These are phyloP conservation scores for Suillus spraguei DNA, from an alignment of 768 basidiomycete species.

Conservation along the genomic window DNA sequence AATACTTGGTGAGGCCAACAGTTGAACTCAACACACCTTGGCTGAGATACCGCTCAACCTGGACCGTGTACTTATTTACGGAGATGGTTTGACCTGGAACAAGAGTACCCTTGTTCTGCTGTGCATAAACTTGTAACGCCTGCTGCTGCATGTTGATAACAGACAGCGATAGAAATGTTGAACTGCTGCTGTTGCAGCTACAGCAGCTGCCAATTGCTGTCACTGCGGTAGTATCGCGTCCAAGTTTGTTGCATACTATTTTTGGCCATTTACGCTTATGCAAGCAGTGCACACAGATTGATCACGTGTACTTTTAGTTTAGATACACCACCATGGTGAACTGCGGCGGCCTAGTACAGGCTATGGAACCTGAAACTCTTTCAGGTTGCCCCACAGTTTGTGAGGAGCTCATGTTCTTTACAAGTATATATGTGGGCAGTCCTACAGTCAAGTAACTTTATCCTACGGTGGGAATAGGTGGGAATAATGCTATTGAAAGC, in stretches of 20 bases:
- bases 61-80: slow-evolving; percentile 88
- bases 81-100: slow-evolving; percentile 83
- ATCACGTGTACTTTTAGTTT: too few relatives aligned
- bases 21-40: slow-evolving; percentile 63
- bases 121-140: slow-evolving; percentile 46
- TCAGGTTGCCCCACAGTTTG: not conserved
- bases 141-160: slow-evolving; percentile 42
- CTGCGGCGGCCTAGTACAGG: too few relatives aligned
- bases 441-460: not conserved
- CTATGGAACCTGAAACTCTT: not conserved
- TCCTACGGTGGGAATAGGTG: not conserved
- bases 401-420: not conserved
- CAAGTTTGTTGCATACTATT: not conserved
- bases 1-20: slow-evolving; percentile 15
- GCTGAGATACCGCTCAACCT: slow-evolving; percentile 92
- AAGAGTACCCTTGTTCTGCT: slow-evolving; percentile 64
- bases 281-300: too few relatives aligned
- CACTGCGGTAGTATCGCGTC: not conserved
- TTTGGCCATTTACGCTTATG: slow-evolving; percentile 2
- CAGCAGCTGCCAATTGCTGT: slow-evolving; percentile 9
- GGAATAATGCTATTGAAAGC: not conserved
- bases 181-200: slow-evolving; percentile 5
- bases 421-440: not conserved
- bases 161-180: slow-evolving; percentile 5
- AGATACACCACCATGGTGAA: too few relatives aligned